Base-by-base conservation (phyloP, 192 early-diverging fungal genomes). In the Rhizoclosmatium sp. region DNA sequence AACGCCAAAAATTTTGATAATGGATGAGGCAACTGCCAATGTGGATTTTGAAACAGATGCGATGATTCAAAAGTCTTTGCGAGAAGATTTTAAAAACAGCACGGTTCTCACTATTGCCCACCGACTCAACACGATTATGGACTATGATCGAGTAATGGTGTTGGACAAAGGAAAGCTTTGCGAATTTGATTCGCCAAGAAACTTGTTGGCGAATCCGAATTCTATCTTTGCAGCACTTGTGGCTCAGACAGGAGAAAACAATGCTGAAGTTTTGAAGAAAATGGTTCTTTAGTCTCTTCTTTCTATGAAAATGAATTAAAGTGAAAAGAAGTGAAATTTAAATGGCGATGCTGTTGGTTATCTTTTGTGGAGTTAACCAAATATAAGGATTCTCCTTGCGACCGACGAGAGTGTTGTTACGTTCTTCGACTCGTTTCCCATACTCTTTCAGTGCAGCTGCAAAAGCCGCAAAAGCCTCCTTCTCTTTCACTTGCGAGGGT, bases 1-100 rank as follows among this genome's bases (percentile, higher is more conserved):
- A 45, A 80, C 78, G 41, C 82, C 88, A 12, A 84, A 75, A 39
- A 85, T 88, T 66, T 48, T 89, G 21, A 58, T 89, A 42, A 83
- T 89, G 80, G 88, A 89, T 62, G 88, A 89, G 71, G 86, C 85
- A 0, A 87, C 87, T 7, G 85, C 86, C 12, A 12, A 12, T 12
- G 51, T 54, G 3, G 95, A 96, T 80, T 87, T 91, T 80, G 93
- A 90, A 59, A 95, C 94, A 2, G 95, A 97, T 77, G 87, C 89
- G 7, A 74, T 89, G 56, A 91, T 95, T 62, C 94, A 95, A 80
- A 81, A 85, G 75, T 87, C 88, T 0, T 86, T 95, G 58, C 88
- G 92, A 16, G 68, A 69, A 86, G 93, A 89, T 58, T 93, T 94
- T 82, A 82, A 82, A 10, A 79, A 88, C 10, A 86, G 89, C 1